Evolutionary conservation across 257 asterid species (phyloP), one percentile per base, ranked within the genome.

Genomic region (Nicotiana tabacum): DNA sequence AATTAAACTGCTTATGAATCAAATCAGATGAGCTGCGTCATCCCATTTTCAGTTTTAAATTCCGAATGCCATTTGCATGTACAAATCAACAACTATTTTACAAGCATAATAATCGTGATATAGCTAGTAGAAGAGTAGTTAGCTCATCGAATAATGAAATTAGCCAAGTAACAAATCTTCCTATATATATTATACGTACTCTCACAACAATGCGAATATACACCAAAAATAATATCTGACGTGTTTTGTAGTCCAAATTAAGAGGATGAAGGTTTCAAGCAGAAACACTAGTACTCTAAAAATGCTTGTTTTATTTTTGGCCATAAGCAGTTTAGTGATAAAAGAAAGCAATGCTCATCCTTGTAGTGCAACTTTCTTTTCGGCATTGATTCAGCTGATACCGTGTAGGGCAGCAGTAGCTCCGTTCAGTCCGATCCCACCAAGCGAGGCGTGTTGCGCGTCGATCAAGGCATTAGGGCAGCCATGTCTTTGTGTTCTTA

Each of bases 341-440:
- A 87, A 82, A 48, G 88, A 86, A 84, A 85, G 90, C 78, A 68
- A 81, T 5, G 92, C 87, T 3, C 90, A 89, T 29, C 87, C 92
- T 6, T 96, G 99, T 62, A 90, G 91, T 3, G 89, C 90, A 88
- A 90, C 97, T 1, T 90, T 94, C 81, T 94, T 94, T 87, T 90
- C 94, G 0, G 91, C 98, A 13, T 92, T 96, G 0, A 91, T 96
- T 79, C 97, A 96, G 94, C 90, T 96, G 69, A 91, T 96, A 82
- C 99, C 98, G 4, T 96, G 99, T 83, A 86, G 97, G 85, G 83
- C 93, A n/a, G 90, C 99, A 9, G 98, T 93, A 33, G 89, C 92
- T 30, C 97, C 97, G 0, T 92, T 92, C 55, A 90, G 92, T 85
- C 91, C 93, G 53, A 69, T 87, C 57, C 95, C 92, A 16, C 98